Conservation (phyloP, 108 stramenopile species). For the Heterococcus sp. region DNA sequence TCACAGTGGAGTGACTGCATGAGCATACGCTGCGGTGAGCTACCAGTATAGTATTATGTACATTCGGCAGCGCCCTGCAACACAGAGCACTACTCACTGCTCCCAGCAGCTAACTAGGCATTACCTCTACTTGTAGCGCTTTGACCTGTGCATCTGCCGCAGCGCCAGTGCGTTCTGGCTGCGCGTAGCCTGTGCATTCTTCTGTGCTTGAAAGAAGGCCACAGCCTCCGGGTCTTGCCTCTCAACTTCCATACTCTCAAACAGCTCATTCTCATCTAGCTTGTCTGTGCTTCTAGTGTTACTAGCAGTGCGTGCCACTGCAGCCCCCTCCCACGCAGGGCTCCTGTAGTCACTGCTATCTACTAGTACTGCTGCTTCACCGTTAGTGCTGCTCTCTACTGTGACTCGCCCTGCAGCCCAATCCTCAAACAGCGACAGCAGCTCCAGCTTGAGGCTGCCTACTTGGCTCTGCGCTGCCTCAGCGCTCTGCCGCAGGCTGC, state of each 20-base stretch:
- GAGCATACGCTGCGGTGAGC: too few relatives aligned
- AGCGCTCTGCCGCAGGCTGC: background rate
- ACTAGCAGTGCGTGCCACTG: background rate
- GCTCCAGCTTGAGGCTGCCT: conserved; percentile 11
- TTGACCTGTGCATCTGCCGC: conserved; percentile 21
- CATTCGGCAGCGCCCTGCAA: too few relatives aligned
- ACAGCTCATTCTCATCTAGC: background rate
- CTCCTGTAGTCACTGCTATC: background rate
- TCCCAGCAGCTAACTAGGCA: too few relatives aligned
- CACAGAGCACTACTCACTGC: too few relatives aligned
- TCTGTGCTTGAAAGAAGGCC: conserved; percentile 39
- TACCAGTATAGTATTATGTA: too few relatives aligned
- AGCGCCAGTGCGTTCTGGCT: conserved; percentile 43
- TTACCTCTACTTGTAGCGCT: conserved; percentile 17
- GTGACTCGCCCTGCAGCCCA: background rate
- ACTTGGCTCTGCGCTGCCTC: conserved; percentile 4
- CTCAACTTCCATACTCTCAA: conserved; percentile 1
- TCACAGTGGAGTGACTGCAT: too few relatives aligned
- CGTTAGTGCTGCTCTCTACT: too few relatives aligned
- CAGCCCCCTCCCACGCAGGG: background rate
- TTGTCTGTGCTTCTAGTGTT: background rate
- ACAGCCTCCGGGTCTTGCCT: conserved; percentile 13
- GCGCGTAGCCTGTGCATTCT: conserved; percentile 21
- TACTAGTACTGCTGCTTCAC: background rate
- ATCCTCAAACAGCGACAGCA: conserved; percentile 12